These are phyloP conservation scores for Aspergillus ibericus DNA, from an alignment of 2,329 filamentous ascomycete species.

Conservation along the genomic window DNA sequence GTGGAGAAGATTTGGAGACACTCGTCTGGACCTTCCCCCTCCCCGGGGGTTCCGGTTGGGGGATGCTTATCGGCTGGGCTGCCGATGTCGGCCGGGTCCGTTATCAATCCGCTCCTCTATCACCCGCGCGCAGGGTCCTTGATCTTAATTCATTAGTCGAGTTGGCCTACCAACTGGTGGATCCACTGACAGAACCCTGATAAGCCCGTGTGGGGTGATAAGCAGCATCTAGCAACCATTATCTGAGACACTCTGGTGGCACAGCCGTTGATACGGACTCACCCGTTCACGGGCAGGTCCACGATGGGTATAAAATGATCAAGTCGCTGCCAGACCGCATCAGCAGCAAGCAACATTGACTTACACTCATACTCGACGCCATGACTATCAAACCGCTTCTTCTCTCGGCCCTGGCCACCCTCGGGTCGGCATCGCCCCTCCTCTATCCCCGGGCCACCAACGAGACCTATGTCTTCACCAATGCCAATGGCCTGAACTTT, in stretches of 20 bases:
- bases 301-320: neutral
- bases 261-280: neutral
- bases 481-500: conserved; percentile 27
- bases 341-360: neutral
- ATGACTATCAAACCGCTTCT: conserved; percentile 19
- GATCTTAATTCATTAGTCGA: neutral
- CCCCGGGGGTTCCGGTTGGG: too few relatives aligned
- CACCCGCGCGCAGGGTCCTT: neutral
- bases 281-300: neutral
- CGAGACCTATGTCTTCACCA: conserved; percentile 25
- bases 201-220: neutral
- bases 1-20: too few relatives aligned
- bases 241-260: too few relatives aligned
- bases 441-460: conserved; percentile 18
- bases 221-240: too few relatives aligned
- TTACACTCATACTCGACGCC: neutral
- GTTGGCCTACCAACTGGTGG: neutral
- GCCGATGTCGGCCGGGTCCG: too few relatives aligned
- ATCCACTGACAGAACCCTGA: neutral
- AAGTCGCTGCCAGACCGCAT: neutral
- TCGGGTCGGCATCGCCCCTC: conserved; percentile 24
- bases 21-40: too few relatives aligned
- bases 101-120: too few relatives aligned
- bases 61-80: too few relatives aligned
- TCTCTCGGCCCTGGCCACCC: conserved; percentile 19